Conservation (phyloP, 1,284 basidiomycete genomes). For the Pseudozyma tsukubaensis region DNA sequence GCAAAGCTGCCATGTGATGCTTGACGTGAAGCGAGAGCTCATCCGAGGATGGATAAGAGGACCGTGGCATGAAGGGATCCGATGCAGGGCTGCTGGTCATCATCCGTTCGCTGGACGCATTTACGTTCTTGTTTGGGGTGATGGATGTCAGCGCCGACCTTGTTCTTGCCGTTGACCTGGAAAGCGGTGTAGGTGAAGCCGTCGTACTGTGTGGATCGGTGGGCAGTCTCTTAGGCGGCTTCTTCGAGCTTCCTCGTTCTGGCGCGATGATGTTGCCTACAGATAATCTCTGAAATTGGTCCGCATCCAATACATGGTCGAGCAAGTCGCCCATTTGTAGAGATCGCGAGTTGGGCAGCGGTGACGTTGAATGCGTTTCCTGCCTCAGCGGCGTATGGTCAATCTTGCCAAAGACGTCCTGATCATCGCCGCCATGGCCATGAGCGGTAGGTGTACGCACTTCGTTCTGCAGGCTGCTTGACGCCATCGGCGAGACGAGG, state of each 20-base stretch:
- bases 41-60: slow-evolving; percentile 13
- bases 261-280: slow-evolving; percentile 51
- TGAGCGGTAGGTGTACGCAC: slow-evolving; percentile 25
- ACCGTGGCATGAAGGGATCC: slow-evolving; percentile 19
- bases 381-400: slow-evolving; percentile 42
- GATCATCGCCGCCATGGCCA: background rate
- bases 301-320: slow-evolving; percentile 28
- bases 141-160: slow-evolving; percentile 30
- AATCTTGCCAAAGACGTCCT: slow-evolving; percentile 46
- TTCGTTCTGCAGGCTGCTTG: slow-evolving; percentile 5
- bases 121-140: slow-evolving; percentile 7
- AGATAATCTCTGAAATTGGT: slow-evolving; percentile 25
- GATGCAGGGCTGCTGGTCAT: slow-evolving; percentile 16
- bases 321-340: slow-evolving; percentile 45
- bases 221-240: slow-evolving; percentile 23
- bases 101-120: background rate
- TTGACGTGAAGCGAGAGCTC: slow-evolving; percentile 40
- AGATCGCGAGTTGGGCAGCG: slow-evolving; percentile 39
- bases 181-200: slow-evolving; percentile 35
- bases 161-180: slow-evolving; percentile 19
- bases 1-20: slow-evolving; percentile 38
- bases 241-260: slow-evolving; percentile 35
- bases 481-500: slow-evolving; percentile 21
- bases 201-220: slow-evolving; percentile 31
- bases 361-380: slow-evolving; percentile 45